phyloP scores from a whole-genome alignment of 1,284 basidiomycete species.

The Tilletia walkeri region DNA sequence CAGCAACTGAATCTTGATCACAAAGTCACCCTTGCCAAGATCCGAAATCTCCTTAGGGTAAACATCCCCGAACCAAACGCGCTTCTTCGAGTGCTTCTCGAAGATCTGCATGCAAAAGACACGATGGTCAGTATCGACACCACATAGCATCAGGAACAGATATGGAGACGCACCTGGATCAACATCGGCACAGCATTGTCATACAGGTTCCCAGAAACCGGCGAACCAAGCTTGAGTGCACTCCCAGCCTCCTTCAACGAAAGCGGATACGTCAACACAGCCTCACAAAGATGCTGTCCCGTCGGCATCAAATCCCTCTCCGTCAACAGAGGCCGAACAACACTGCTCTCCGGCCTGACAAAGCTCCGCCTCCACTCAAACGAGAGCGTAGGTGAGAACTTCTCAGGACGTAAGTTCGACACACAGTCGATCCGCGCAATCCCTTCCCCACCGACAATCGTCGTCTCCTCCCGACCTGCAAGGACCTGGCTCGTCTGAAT shows the following conservation, averaged over 20 bases:
- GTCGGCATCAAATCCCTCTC: constrained; percentile 49
- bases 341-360: constrained; percentile 44
- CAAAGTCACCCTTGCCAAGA: constrained; percentile 54
- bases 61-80: constrained; percentile 53
- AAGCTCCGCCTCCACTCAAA: constrained; percentile 52
- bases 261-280: constrained; percentile 53
- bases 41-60: constrained; percentile 52
- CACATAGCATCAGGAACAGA: background rate
- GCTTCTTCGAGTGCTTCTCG: constrained; percentile 44
- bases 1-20: constrained; percentile 49
- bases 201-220: constrained; percentile 51
- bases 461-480: constrained; percentile 44
- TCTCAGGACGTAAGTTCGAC: constrained; percentile 49
- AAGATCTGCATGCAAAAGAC: constrained; percentile 27
- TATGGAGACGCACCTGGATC: constrained; percentile 25
- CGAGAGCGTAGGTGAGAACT: constrained; percentile 47
- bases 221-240: constrained; percentile 44
- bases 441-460: constrained; percentile 51
- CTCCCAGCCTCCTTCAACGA: constrained; percentile 45
- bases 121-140: background rate
- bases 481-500: constrained; percentile 36
- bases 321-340: constrained; percentile 43
- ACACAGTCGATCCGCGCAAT: constrained; percentile 46
- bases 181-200: constrained; percentile 53
- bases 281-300: constrained; percentile 51